Evolutionary conservation across 2,329 filamentous ascomycete genomes (phyloP).

Genomic region (Pyrenophora teres): DNA sequence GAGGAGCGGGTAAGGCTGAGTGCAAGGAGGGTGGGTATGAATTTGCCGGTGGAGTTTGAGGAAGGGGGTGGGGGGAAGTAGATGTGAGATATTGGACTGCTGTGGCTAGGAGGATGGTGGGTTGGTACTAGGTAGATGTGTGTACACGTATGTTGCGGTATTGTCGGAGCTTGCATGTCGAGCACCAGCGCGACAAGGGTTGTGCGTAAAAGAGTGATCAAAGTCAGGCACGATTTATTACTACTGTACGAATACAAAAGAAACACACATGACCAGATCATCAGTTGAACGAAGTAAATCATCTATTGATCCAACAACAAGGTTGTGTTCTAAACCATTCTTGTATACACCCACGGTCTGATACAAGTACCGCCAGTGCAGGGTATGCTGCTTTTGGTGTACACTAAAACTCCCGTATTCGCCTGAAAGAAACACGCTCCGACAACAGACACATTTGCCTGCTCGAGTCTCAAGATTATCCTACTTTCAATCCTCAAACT

Average conservation of each 20-base stretch:
- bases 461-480: background rate
- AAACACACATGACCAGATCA: too few relatives aligned
- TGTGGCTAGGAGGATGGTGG: background rate
- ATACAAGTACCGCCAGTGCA: conserved; percentile 5
- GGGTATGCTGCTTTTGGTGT: conserved; percentile 32
- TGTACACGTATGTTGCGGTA: too few relatives aligned
- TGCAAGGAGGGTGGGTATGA: conserved; percentile 86
- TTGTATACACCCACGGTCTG: background rate
- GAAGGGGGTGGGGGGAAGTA: conserved; percentile 2
- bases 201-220: too few relatives aligned
- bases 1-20: conserved; percentile 81
- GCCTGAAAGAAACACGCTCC: conserved; percentile 6
- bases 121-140: too few relatives aligned
- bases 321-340: background rate
- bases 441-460: background rate
- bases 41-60: conserved; percentile 71
- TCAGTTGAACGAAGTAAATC: background rate
- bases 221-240: too few relatives aligned
- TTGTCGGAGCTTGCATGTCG: too few relatives aligned
- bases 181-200: too few relatives aligned
- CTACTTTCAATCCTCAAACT: conserved; percentile 77
- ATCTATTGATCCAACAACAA: conserved; percentile 5
- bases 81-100: background rate
- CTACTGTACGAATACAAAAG: too few relatives aligned
- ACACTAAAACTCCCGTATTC: conserved; percentile 15